Evolutionary conservation across 1,139 yeast genomes (phyloP), one percentile per base, ranked within the genome.

Genomic region (Saccharomyces hybrid): DNA sequence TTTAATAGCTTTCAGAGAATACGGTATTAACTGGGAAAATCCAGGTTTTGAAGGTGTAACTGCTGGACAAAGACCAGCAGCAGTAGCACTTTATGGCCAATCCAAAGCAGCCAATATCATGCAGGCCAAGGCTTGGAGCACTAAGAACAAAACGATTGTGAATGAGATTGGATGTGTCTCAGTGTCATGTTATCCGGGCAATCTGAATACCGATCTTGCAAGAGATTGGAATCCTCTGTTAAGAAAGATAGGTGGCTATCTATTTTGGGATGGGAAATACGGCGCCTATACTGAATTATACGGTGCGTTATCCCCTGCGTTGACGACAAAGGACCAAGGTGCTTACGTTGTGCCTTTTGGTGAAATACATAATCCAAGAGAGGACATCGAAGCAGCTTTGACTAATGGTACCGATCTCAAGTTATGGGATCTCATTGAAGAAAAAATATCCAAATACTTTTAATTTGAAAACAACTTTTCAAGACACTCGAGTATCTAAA

Each of bases 161-260:
- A 57, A 61, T 14, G 56, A 66, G n/a, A 61, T 64, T 4, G 66
- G 71, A 2, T 71, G 78, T 29, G 68, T 74, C 48, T 72, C 75
- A 47, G 67, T 73, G 1, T 67, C 77, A 1, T 71, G 73, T n/a
- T 76, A 79, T 62, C 84, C 84, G 1, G 85, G 84, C 8, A 59
- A 65, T 47, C 60, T 80, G 41, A 61, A 58, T 11, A 71, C 81
- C 1, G 81, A 78, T 2, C 64, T 81, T 46, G 68, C 69, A 34
- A 73, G 81, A 60, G 61, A 70, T 55, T 55, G 64, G 58, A 59
- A 54, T 44, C 34, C 49, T 11, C 9, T 59, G 14, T n/a, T 53
- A 16, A 55, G 57, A 28, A 38, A 12, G n/a, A 0, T 62, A 2
- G 27, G 60, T 49, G 52, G 56, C 47, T 34, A 38, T 19, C 19